Evolutionary conservation across 2,329 filamentous ascomycete species (phyloP), one percentile per base, ranked within the genome.

Genomic region (Didymella keratinophila): DNA sequence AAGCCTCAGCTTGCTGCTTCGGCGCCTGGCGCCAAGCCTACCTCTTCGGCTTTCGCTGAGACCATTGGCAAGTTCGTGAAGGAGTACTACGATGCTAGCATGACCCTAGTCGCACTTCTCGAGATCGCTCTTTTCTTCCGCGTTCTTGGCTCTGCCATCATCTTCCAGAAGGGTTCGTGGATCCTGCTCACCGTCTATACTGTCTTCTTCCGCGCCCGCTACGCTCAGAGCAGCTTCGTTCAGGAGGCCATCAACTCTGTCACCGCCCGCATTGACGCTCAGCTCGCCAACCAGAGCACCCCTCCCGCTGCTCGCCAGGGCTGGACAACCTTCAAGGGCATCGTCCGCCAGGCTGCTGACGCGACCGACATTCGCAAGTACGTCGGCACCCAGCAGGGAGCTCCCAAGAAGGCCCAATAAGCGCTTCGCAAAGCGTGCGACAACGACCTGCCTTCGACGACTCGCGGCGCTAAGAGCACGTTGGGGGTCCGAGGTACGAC

Each of bases 11-110:
- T 84, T 65, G 73, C 75, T 34, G 79, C 85, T 34, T 75, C 86
- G 14, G 58, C 62, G 39, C 78, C 85, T 37, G 82, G 79, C 63
- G 82, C 84, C 60, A 89, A 76, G 79, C 81, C 73, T 70, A 80
- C 87, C 80, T 81, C 82, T 32, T 84, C 84, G 61, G 87, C 88
- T 42, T 79, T 93, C 56, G 89, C 91, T 52, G 93, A 97, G 62
- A 86, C 84, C 68, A 97, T 99, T 77, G 93, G 93, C 69, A 85
- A 85, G 71, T 99, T 99, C 73, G 93, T 99, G 78, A 98, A 98
- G 87, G 87, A 93, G 77, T 97, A 98, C 86, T 99, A 99, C 76
- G 95, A 99, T 77, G 82, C 87, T 61, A 96, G 92, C 79, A 99
- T 99, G 95, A 91, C 90, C 57, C 83, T 98, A 61, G 95, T 99